Conservation (phyloP, 345 rosid species). For the Syzygium jambos region DNA sequence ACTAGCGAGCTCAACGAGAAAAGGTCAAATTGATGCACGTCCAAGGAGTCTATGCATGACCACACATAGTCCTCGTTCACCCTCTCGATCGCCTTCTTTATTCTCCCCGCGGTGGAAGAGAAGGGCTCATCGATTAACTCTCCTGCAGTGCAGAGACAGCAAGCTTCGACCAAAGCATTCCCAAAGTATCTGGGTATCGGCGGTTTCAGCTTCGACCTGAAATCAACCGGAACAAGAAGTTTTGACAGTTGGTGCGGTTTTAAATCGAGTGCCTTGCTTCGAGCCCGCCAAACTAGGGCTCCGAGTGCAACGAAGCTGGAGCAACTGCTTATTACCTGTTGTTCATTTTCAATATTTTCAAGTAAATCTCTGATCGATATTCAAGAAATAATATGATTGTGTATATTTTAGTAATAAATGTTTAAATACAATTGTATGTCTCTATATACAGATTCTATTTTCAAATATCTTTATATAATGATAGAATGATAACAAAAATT, state of each 20-base stretch:
- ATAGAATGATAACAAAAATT: too few relatives aligned
- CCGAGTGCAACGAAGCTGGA: neutral
- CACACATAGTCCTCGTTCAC: neutral
- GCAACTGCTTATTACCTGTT: neutral
- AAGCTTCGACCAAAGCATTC: neutral
- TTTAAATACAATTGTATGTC: too few relatives aligned
- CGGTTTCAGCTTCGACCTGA: neutral
- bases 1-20: neutral
- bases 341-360: too few relatives aligned
- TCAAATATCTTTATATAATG: too few relatives aligned
- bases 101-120: neutral
- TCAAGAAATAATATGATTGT: too few relatives aligned
- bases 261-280: neutral
- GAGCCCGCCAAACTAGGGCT: neutral
- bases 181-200: neutral
- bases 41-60: neutral
- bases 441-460: too few relatives aligned
- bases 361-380: too few relatives aligned
- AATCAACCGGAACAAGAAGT: neutral
- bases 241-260: neutral
- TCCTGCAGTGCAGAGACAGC: neutral
- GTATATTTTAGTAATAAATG: too few relatives aligned
- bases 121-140: neutral
- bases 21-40: neutral
- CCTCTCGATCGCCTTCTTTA: neutral